Percentiles rank a stretch among this genome's conserved stretches.
These are phyloP conservation scores for Cicer yamashitae DNA, from an alignment of 306 rosid species.

Conservation along the genomic window DNA sequence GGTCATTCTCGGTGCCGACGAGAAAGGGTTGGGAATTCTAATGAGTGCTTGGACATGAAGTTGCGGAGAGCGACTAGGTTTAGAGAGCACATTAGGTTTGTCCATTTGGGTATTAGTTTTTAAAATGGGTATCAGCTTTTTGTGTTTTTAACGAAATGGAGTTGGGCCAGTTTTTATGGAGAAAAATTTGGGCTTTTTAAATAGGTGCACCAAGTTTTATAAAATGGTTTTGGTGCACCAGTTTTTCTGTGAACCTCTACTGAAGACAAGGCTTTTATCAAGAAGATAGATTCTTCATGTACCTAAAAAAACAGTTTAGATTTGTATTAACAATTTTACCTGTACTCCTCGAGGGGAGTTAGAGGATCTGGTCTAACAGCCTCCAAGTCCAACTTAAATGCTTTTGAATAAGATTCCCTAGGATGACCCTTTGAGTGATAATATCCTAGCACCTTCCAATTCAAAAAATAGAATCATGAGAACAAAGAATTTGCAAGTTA, in stretches of 20 bases:
- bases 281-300: constrained; percentile 11
- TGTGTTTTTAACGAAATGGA: too few species aligned
- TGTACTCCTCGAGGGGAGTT: constrained; percentile 95
- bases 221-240: too few species aligned
- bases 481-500: constrained; percentile 38
- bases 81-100: too few species aligned
- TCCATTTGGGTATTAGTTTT: too few species aligned
- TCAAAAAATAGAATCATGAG: constrained; percentile 46
- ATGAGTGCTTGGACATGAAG: too few species aligned
- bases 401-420: constrained; percentile 81
- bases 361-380: constrained; percentile 94
- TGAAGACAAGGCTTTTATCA: constrained; percentile 2
- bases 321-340: constrained; percentile 55
- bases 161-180: too few species aligned
- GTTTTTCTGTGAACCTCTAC: background rate
- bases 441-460: constrained; percentile 80
- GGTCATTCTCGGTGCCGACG: too few species aligned
- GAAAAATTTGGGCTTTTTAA: too few species aligned
- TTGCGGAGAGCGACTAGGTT: too few species aligned
- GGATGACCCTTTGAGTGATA: constrained; percentile 87
- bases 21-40: too few species aligned
- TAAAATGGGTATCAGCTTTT: too few species aligned
- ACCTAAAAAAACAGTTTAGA: constrained; percentile 10
- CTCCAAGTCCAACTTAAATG: constrained; percentile 91
- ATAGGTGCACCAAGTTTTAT: too few species aligned